Percentiles rank a stretch among this genome's conserved stretches.
phyloP scores from a whole-genome alignment of 306 rosid genomes.

The Cucurbita moschata region DNA sequence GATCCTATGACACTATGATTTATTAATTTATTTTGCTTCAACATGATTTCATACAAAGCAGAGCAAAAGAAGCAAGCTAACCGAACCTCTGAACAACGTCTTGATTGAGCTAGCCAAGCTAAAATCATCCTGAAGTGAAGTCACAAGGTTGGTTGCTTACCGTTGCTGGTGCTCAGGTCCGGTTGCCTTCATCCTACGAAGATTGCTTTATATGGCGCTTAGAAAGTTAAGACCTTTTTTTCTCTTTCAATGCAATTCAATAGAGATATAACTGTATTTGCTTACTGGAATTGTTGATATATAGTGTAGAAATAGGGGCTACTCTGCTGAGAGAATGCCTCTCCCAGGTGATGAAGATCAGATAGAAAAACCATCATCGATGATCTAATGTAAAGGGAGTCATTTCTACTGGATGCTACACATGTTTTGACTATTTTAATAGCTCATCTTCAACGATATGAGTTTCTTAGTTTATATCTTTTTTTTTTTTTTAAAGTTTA shows the following conservation, averaged over 20 bases:
- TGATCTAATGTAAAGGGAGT: too few species aligned
- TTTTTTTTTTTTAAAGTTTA: too few species aligned
- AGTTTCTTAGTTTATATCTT: too few species aligned
- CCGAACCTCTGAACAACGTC: conserved; percentile 30
- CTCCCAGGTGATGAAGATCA: too few species aligned
- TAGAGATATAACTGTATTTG: neutral
- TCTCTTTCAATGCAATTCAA: neutral
- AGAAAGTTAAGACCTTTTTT: neutral
- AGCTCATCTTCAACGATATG: too few species aligned
- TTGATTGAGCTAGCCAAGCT: conserved; percentile 43
- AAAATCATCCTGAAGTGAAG: conserved; percentile 23
- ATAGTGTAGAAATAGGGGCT: too few species aligned
- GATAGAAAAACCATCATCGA: too few species aligned
- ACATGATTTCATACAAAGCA: conserved; percentile 18
- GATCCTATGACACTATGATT: neutral
- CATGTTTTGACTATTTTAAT: too few species aligned
- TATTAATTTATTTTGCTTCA: neutral
- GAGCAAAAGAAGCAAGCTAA: conserved; percentile 31
- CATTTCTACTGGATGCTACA: too few species aligned
- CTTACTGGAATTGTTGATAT: too few species aligned
- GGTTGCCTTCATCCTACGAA: neutral
- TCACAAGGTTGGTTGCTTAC: neutral
- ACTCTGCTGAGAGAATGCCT: too few species aligned
- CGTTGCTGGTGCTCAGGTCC: neutral
- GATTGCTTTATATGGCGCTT: conserved; percentile 3